Evolutionary conservation across 352 stramenopile species (phyloP), one percentile per base, ranked within the genome.

Genomic region (Pythium myriotylum): DNA sequence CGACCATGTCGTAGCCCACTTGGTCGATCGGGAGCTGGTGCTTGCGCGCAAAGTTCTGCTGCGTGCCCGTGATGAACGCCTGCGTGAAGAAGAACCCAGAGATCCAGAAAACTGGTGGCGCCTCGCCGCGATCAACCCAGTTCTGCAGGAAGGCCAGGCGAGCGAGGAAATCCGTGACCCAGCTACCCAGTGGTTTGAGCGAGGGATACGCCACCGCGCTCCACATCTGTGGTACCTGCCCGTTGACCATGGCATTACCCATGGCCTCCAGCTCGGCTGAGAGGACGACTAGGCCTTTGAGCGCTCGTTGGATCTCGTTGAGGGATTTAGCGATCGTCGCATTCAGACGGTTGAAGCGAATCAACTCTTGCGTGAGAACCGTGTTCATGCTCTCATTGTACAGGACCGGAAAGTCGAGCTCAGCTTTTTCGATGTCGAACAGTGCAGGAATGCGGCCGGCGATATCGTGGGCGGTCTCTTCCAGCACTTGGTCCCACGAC

Each of bases 31-130:
- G 91, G 10, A 97, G 73, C 50, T 93, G 72, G 65, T 97, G 79
- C 53, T 96, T 96, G 14, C 92, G 81, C 13, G 92, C 92, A 72
- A 88, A 98, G 64, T 98, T 98, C 59, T 98, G 92, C 54, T 96
- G 79, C 4, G 91, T 98, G 45, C 92, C 92, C 3, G 92, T 98
- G 65, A 98, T 96, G 57, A 98, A 98, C 0, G 91, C 91, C 65
- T 97, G 92, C 19, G 92, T 97, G 75, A 97, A 98, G 72, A 97
- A 98, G 74, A 97, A 97, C 0, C 92, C 93, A 16, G 84, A 96
- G 51, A 98, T 91, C 93, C 93, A 98, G 59, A 92, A 98, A 41
- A 97, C 88, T 0, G 79, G 75, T 0, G 93, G 93, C 1, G 91
- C 77, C 14, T 70, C 56, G 14, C 86, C 77, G 6, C 78, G 76